phyloP scores from a whole-genome alignment of 805 yeast species.

The Kodamaea laetipori region DNA sequence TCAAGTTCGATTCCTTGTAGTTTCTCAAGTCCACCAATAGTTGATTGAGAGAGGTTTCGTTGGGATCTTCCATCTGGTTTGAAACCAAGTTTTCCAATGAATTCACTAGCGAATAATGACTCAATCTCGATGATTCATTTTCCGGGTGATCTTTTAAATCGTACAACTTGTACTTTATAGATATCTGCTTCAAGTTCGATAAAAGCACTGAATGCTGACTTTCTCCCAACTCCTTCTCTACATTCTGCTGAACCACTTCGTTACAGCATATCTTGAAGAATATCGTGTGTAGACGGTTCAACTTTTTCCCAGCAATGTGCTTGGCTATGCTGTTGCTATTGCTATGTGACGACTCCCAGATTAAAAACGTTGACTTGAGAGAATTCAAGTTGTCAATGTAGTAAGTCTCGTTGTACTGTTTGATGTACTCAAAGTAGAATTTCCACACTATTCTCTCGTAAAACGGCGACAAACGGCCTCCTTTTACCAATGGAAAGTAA shows the following conservation, averaged over 20 bases:
- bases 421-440: constrained; percentile 38
- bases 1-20: constrained; percentile 14
- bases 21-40: constrained; percentile 8
- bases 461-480: constrained; percentile 30
- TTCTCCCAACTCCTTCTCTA: constrained; percentile 17
- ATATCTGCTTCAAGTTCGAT: constrained; percentile 33
- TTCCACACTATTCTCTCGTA: constrained; percentile 47
- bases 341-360: constrained; percentile 39
- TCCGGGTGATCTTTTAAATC: constrained; percentile 17
- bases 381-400: constrained; percentile 25
- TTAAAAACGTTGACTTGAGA: constrained; percentile 31
- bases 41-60: not conserved
- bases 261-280: constrained; percentile 28
- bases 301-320: constrained; percentile 17
- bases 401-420: constrained; percentile 23
- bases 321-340: constrained; percentile 16
- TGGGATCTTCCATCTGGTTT: constrained; percentile 7
- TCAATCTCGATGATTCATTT: constrained; percentile 15
- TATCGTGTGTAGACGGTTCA: constrained; percentile 27
- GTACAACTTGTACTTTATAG: constrained; percentile 34
- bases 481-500: constrained; percentile 29
- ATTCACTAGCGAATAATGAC: constrained; percentile 19
- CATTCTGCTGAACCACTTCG: constrained; percentile 17
- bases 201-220: constrained; percentile 21
- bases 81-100: constrained; percentile 16